A percentile compares a stretch with the other conserved stretches of the same genome.
These are phyloP conservation scores for Colletotrichum karsti DNA, from an alignment of 2,329 filamentous ascomycete species.

Conservation along the genomic window DNA sequence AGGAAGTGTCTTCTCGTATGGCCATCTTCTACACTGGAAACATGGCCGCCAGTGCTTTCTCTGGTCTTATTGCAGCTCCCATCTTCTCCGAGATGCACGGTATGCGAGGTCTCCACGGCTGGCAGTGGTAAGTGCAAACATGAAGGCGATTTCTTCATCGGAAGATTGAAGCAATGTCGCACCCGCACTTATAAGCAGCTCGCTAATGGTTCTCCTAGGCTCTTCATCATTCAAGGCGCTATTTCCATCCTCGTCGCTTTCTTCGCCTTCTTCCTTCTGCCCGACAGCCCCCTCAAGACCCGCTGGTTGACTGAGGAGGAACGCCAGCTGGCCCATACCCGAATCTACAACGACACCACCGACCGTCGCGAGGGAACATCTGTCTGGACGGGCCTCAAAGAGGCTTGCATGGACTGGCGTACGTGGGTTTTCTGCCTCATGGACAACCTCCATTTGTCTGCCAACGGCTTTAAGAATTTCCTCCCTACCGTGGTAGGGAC, in stretches of 20 bases:
- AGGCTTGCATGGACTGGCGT: constrained; percentile 53
- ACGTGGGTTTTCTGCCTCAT: constrained; percentile 59
- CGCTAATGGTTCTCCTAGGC: constrained; percentile 13
- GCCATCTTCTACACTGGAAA: constrained; percentile 54
- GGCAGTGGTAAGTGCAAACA: constrained; percentile 51
- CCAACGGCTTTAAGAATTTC: constrained; percentile 53
- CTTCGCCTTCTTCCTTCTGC: constrained; percentile 45
- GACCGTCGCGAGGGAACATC: constrained; percentile 49
- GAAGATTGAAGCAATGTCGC: too few species aligned
- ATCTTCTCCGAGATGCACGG: constrained; percentile 52
- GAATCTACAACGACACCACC: constrained; percentile 37
- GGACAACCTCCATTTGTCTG: constrained; percentile 59
- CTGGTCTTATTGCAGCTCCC: constrained; percentile 52
- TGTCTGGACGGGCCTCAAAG: constrained; percentile 50
- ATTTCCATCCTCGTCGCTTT: constrained; percentile 45
- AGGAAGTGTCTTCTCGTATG: constrained; percentile 40
- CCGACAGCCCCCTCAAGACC: constrained; percentile 47
- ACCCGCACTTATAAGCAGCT: too few species aligned
- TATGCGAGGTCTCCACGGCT: constrained; percentile 44
- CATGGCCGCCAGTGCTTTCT: constrained; percentile 53
- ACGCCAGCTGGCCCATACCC: constrained; percentile 45
- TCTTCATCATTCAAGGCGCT: constrained; percentile 52
- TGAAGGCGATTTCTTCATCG: too few species aligned
- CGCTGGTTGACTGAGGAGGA: constrained; percentile 50
- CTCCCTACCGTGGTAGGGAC: constrained; percentile 48